phyloP scores from a whole-genome alignment of 2,329 filamentous ascomycete genomes.

The Rhynchosporium secalis region DNA sequence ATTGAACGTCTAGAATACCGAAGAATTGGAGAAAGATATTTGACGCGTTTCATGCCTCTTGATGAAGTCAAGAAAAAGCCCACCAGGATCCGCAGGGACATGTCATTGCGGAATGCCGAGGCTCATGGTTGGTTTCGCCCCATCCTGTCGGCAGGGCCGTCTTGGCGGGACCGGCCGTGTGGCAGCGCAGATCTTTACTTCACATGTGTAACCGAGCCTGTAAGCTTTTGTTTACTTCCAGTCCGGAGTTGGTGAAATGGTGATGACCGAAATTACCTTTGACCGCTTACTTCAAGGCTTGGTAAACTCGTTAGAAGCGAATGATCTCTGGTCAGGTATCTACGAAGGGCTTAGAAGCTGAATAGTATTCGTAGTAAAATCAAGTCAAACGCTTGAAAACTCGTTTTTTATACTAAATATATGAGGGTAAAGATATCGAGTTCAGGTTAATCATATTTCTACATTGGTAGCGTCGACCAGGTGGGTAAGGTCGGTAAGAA shows the following conservation, averaged over 20 bases:
- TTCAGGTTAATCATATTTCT: too few relatives aligned
- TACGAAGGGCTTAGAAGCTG: too few relatives aligned
- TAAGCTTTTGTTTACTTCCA: not conserved
- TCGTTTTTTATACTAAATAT: too few relatives aligned
- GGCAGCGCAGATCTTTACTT: not conserved
- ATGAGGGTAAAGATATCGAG: too few relatives aligned
- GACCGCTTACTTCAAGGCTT: not conserved
- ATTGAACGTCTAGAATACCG: not conserved
- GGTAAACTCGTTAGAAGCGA: too few relatives aligned
- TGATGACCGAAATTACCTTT: too few relatives aligned
- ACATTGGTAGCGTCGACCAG: too few relatives aligned
- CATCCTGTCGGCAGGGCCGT: conserved; percentile 2
- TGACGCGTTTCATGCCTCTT: conserved; percentile 21
- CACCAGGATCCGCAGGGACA: not conserved
- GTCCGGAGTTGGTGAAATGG: not conserved
- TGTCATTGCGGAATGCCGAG: conserved; percentile 9
- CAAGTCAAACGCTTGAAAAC: too few relatives aligned
- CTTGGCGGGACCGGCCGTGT: conserved; percentile 7
- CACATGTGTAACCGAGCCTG: conserved; percentile 12
- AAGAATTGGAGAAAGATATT: conserved; percentile 3
- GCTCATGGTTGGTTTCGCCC: not conserved
- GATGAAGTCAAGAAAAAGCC: not conserved
- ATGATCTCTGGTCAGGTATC: too few relatives aligned
- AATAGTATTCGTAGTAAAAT: too few relatives aligned
- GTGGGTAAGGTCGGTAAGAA: too few relatives aligned